Base-by-base conservation (phyloP, 2,329 filamentous ascomycete genomes). In the Hirsutella minnesotensis region DNA sequence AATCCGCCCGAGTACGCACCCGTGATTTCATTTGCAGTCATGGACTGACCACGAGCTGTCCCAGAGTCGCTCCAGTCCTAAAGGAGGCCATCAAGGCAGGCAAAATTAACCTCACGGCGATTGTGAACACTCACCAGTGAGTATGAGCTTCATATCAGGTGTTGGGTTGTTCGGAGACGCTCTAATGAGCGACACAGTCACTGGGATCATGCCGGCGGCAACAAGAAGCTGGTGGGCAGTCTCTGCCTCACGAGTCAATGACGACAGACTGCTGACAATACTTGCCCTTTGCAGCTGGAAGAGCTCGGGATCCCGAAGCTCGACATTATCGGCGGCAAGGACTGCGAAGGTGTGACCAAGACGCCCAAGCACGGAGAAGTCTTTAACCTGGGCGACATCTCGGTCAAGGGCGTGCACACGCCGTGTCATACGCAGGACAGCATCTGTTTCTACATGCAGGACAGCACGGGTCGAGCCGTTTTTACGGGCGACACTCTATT, bases 391-490 rank as follows among this genome's bases (percentile, higher is more conserved):
- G 92, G 92, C 44, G 73, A 75, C 51, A 92, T 98, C 61, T 73
- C 75, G 13, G 83, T 95, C 44, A 90, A 77, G 58, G 84, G 86
- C 20, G 69, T 96, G n/a, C 85, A 96, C 65, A 98, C 92, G 12
- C 92, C 92, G 2, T 98, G 92, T 63, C 92, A 98, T 61, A 98
- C 92, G 1, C 89, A 95, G 67, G 92, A 98, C 67, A 95, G 89
- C 62, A 95, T 98, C 59, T 98, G 92, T 71, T 98, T 81, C 69
- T 86, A 81, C 53, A 80, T 92, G 69, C 78, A 95, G 63, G 90
- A 98, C 56, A 81, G 79, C 18, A 69, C 77, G 39, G 67, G 75
- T 44, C 81, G 77, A 54, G 89, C 75, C 8, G 87, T 98, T 3
- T 98, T 98, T 58, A 96, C 92, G 0, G 92, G 92, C 9, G 92